Percentiles rank a stretch among this genome's conserved stretches.
These are phyloP conservation scores for Mycena chlorophos DNA, from an alignment of 768 basidiomycete species.

Conservation along the genomic window DNA sequence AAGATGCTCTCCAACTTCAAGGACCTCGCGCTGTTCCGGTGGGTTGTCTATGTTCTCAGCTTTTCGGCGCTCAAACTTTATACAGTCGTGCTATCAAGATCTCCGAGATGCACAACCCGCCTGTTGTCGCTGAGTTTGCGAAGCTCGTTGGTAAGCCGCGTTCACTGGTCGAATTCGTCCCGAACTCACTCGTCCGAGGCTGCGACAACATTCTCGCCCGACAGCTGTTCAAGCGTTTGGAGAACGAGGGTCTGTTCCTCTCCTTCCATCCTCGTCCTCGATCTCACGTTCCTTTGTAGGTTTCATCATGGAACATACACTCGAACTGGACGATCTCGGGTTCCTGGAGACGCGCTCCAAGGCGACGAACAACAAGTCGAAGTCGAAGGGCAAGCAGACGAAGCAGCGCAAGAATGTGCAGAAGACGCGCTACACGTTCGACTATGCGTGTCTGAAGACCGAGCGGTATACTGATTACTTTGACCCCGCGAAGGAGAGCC, in stretches of 20 bases:
- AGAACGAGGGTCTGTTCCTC: constrained; percentile 59
- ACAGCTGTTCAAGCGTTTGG: constrained; percentile 67
- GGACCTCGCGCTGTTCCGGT: constrained; percentile 75
- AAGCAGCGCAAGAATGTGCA: constrained; percentile 54
- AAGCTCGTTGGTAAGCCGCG: constrained; percentile 55
- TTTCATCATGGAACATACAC: constrained; percentile 56
- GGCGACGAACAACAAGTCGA: constrained; percentile 40
- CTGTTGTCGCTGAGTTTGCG: constrained; percentile 52
- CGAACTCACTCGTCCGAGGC: constrained; percentile 34
- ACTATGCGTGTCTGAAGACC: constrained; percentile 44
- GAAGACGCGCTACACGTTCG: constrained; percentile 60
- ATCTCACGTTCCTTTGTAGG: constrained; percentile 37
- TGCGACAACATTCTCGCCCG: constrained; percentile 55
- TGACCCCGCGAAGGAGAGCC: constrained; percentile 61
- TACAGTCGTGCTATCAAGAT: constrained; percentile 71
- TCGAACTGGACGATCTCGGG: constrained; percentile 51
- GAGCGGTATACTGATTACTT: constrained; percentile 68
- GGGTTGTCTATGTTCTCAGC: constrained; percentile 1
- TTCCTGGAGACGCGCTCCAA: constrained; percentile 43
- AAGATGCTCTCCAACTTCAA: constrained; percentile 62
- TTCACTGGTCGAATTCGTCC: not conserved
- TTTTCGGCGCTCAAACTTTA: not conserved
- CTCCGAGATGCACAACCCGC: constrained; percentile 50
- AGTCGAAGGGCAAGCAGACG: constrained; percentile 39
- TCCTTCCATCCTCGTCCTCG: not conserved